phyloP scores from a whole-genome alignment of 495 filamentous ascomycete species.

The Trichocladium uniseriatum region DNA sequence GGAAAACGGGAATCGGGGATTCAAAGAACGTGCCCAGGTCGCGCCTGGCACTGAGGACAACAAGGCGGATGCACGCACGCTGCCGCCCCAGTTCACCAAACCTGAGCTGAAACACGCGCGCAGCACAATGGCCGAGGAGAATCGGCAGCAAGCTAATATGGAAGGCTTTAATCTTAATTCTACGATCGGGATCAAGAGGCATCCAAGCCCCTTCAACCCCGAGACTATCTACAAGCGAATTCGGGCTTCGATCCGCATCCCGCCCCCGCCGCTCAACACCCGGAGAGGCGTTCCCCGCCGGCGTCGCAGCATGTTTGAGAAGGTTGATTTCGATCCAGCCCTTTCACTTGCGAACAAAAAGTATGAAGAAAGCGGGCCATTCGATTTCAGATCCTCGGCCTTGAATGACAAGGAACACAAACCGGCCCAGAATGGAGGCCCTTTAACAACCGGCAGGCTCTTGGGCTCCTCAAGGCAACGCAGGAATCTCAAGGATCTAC shows the following conservation, averaged over 20 bases:
- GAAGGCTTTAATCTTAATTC: conserved; percentile 25
- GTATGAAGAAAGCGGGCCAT: conserved; percentile 41
- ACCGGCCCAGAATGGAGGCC: conserved; percentile 10
- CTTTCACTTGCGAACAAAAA: conserved; percentile 41
- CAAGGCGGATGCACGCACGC: neutral
- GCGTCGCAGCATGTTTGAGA: conserved; percentile 37
- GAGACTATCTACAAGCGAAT: conserved; percentile 46
- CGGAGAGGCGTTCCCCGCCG: conserved; percentile 3
- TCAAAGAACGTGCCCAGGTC: conserved; percentile 2
- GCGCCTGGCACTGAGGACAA: neutral
- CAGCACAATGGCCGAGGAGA: conserved; percentile 31
- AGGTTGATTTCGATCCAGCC: conserved; percentile 41
- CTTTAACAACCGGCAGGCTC: conserved; percentile 35
- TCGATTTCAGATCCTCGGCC: conserved; percentile 30
- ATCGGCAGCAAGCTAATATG: conserved; percentile 21
- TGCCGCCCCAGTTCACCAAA: conserved; percentile 35
- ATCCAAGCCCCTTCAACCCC: conserved; percentile 41
- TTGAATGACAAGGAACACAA: conserved; percentile 16
- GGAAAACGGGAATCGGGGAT: conserved; percentile 4
- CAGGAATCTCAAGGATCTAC: conserved; percentile 31
- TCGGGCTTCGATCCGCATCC: conserved; percentile 27
- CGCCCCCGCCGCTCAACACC: conserved; percentile 9
- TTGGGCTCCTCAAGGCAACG: conserved; percentile 27
- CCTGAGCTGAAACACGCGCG: conserved; percentile 42
- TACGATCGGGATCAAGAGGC: conserved; percentile 28